Conservation (phyloP, 1,139 yeast species). For the Nakaseomyces kungkrabaensis region DNA sequence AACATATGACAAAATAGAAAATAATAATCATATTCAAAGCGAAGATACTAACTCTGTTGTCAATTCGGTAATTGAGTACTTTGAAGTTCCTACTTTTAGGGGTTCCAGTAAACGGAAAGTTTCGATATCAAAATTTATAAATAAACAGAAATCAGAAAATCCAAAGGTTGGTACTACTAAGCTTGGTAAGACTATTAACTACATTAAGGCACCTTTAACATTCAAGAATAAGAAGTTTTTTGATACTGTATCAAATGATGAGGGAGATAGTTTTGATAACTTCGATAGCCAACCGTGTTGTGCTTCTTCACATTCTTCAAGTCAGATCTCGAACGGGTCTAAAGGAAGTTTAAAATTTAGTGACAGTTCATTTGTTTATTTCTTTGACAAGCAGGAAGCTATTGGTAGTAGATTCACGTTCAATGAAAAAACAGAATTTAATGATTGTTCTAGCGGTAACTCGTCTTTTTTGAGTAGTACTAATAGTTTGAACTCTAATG, state of each 20-base stretch:
- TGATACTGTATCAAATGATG: neutral
- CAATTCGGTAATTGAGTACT: neutral
- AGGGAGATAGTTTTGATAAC: neutral
- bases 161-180: neutral
- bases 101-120: neutral
- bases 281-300: neutral
- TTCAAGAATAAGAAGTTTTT: neutral
- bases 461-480: neutral
- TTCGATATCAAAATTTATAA: neutral
- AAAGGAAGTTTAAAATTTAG: neutral
- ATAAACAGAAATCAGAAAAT: neutral
- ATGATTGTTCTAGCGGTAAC: neutral
- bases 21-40: neutral
- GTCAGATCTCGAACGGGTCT: neutral
- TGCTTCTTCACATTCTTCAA: neutral
- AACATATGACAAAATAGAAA: too few relatives aligned
- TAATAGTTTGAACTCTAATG: slow-evolving; percentile 1
- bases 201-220: neutral
- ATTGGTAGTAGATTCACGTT: neutral
- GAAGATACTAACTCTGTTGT: neutral
- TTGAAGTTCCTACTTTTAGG: neutral
- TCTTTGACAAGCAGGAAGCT: neutral
- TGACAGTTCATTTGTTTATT: neutral
- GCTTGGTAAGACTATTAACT: neutral
- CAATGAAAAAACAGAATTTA: neutral